Percentiles rank a stretch among this genome's conserved stretches.
These are phyloP conservation scores for Bertia moriformis DNA, from an alignment of 2,329 filamentous ascomycete genomes.

Conservation along the genomic window DNA sequence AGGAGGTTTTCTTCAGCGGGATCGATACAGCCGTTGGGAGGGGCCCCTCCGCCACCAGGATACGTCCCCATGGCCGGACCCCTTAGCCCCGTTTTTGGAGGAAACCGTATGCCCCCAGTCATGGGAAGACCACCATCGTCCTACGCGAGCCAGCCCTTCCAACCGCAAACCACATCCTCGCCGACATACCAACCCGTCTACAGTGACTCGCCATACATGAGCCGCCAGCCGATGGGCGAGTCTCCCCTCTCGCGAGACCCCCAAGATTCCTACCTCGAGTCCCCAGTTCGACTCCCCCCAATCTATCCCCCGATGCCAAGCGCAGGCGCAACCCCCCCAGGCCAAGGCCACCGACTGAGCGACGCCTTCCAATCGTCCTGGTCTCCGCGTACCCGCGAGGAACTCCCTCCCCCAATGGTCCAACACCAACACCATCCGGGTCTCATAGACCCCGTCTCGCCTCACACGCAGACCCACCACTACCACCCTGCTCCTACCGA, in stretches of 20 bases:
- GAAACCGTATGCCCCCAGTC: not conserved
- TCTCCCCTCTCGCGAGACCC: conserved; percentile 9
- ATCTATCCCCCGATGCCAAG: conserved; percentile 16
- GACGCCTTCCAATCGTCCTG: not conserved
- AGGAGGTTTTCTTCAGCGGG: conserved; percentile 11
- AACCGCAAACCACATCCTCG: not conserved
- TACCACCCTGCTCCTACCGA: no score
- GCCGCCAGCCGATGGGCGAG: conserved; percentile 12
- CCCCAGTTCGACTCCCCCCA: conserved; percentile 17
- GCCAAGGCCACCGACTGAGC: not conserved
- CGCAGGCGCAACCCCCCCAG: conserved; percentile 6
- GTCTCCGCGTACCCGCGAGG: not conserved
- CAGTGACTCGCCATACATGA: conserved; percentile 10
- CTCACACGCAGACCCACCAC: not conserved
- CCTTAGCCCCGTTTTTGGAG: no score
- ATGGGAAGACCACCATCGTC: not conserved
- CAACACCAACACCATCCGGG: not conserved
- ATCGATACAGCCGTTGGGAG: conserved; percentile 11
- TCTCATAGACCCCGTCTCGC: not conserved
- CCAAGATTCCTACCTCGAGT: conserved; percentile 14
- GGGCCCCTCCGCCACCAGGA: conserved; percentile 14
- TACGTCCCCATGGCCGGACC: not conserved
- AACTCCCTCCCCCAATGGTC: not conserved
- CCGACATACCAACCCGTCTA: conserved; percentile 12
- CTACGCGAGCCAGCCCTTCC: not conserved